Percentiles rank a stretch among this genome's conserved stretches.
phyloP scores from a whole-genome alignment of 2,329 filamentous ascomycete genomes.

The Cladosporium sp. region DNA sequence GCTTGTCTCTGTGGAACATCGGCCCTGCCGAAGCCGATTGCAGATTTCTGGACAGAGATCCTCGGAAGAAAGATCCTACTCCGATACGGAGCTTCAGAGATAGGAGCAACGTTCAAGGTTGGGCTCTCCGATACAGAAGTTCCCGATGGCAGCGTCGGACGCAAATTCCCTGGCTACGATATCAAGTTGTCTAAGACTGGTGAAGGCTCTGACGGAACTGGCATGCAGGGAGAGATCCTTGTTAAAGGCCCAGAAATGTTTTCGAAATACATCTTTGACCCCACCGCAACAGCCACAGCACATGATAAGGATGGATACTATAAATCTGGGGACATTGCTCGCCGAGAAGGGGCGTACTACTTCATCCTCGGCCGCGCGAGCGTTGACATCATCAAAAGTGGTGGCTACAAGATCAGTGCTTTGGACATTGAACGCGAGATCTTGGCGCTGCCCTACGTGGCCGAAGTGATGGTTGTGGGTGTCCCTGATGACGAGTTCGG shows the following conservation, averaged over 20 bases:
- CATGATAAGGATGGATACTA: conserved; percentile 31
- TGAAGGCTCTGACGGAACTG: conserved; percentile 23
- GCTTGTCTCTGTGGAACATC: conserved; percentile 45
- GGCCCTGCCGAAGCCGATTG: conserved; percentile 47
- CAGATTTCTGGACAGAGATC: conserved; percentile 47
- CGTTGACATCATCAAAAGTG: conserved; percentile 53
- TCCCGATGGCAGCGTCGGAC: conserved; percentile 43
- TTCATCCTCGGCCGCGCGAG: conserved; percentile 52
- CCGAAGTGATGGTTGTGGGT: conserved; percentile 52
- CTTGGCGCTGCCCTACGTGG: conserved; percentile 44
- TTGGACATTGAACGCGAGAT: conserved; percentile 53
- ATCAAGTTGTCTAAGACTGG: conserved; percentile 40
- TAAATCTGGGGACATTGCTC: conserved; percentile 32
- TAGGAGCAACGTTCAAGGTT: conserved; percentile 47
- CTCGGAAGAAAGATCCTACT: conserved; percentile 43
- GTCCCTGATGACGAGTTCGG: conserved; percentile 53
- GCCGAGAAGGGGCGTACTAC: conserved; percentile 43
- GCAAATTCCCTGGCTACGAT: conserved; percentile 44
- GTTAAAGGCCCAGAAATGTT: conserved; percentile 36
- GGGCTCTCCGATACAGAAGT: conserved; percentile 40
- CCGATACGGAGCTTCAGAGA: conserved; percentile 49
- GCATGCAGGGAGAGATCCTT: conserved; percentile 44
- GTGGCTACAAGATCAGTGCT: conserved; percentile 54
- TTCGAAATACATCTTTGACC: conserved; percentile 30
- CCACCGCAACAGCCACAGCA: conserved; percentile 26